phyloP scores from a whole-genome alignment of 306 rosid genomes.

The Dalbergia oliveri region DNA sequence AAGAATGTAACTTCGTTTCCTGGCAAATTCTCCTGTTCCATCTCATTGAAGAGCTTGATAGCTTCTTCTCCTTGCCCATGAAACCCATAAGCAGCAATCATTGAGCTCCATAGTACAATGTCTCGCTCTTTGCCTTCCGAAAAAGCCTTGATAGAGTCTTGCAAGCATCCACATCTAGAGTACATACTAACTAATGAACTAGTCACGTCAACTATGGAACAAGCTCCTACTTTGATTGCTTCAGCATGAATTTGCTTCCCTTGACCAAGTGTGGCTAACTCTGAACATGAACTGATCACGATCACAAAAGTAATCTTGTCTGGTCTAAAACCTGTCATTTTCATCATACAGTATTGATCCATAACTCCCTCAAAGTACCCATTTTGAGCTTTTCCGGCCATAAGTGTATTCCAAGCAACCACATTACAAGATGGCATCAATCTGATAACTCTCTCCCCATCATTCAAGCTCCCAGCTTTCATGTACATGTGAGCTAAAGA shows the following conservation, averaged over 20 bases:
- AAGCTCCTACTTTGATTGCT: slow-evolving; percentile 77
- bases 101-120: slow-evolving; percentile 81
- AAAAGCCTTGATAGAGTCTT: slow-evolving; percentile 79
- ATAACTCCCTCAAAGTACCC: slow-evolving; percentile 69
- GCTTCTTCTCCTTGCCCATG: slow-evolving; percentile 90
- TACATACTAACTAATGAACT: slow-evolving; percentile 90
- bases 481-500: slow-evolving; percentile 95
- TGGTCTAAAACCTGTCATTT: slow-evolving; percentile 73
- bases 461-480: slow-evolving; percentile 78
- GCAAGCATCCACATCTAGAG: slow-evolving; percentile 83
- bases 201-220: slow-evolving; percentile 63
- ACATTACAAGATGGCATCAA: slow-evolving; percentile 73
- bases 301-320: slow-evolving; percentile 83
- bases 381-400: slow-evolving; percentile 87
- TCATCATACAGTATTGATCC: slow-evolving; percentile 77
- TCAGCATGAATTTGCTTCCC: slow-evolving; percentile 94
- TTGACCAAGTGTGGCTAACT: slow-evolving; percentile 80
- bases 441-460: slow-evolving; percentile 72
- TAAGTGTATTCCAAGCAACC: slow-evolving; percentile 95
- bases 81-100: slow-evolving; percentile 92
- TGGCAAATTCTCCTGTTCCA: slow-evolving; percentile 70
- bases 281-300: slow-evolving; percentile 78
- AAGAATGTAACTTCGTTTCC: slow-evolving; percentile 88
- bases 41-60: slow-evolving; percentile 68
- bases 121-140: slow-evolving; percentile 64